Evolutionary conservation across 2,329 filamentous ascomycete species (phyloP).

Genomic region (Neonectria neomacrospora): DNA sequence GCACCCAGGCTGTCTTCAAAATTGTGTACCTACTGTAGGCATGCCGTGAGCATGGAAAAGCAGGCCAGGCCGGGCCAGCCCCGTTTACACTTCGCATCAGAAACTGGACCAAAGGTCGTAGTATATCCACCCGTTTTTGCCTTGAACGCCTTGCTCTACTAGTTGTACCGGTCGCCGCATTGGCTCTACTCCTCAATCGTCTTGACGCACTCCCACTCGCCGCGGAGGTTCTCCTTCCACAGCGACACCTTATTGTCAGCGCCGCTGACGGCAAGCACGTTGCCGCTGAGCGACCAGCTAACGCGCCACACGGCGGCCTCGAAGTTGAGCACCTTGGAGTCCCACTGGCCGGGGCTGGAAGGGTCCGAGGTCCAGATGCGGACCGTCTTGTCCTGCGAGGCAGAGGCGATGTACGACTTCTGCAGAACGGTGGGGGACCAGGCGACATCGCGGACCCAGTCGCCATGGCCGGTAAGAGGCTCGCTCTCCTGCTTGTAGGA

Average conservation of each 20-base stretch:
- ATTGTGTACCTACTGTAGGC: background rate
- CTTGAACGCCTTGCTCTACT: constrained; percentile 51
- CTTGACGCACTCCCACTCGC: constrained; percentile 97
- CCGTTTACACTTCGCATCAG: constrained; percentile 28
- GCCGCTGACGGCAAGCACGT: constrained; percentile 92
- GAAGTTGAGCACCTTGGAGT: constrained; percentile 85
- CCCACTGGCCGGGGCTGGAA: constrained; percentile 76
- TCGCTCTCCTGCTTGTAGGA: constrained; percentile 71
- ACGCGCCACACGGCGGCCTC: constrained; percentile 94
- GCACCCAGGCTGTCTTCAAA: constrained; percentile 7
- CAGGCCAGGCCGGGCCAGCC: constrained; percentile 1
- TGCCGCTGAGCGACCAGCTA: constrained; percentile 97
- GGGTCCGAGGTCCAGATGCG: constrained; percentile 91
- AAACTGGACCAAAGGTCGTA: constrained; percentile 34
- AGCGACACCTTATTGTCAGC: constrained; percentile 96
- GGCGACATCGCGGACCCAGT: constrained; percentile 98
- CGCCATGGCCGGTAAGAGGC: constrained; percentile 82
- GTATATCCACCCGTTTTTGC: constrained; percentile 45
- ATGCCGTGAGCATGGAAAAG: constrained; percentile 2
- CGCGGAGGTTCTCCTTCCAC: constrained; percentile 98
- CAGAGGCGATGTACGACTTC: constrained; percentile 96
- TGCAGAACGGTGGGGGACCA: constrained; percentile 96
- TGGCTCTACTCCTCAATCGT: constrained; percentile 83
- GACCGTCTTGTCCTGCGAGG: constrained; percentile 96
- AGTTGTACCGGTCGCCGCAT: constrained; percentile 52